Evolutionary conservation across 495 filamentous ascomycete species (phyloP).

Genomic region (Tuber microsphaerosporum): DNA sequence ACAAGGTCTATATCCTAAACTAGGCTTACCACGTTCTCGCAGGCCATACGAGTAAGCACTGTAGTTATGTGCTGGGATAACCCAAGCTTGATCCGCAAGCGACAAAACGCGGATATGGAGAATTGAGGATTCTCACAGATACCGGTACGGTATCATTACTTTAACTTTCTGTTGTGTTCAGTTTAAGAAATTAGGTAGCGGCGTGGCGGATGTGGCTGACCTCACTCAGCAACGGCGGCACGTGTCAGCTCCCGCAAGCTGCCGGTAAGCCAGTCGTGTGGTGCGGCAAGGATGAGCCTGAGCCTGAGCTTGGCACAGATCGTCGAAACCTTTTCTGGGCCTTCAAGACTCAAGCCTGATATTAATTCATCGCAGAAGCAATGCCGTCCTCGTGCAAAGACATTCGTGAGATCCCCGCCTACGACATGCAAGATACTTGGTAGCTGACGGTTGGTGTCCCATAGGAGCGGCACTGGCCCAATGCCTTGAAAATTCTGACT

Average conservation of each 20-base stretch:
- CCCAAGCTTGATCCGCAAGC: background rate
- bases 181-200: background rate
- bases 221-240: background rate
- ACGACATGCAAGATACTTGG: slow-evolving; percentile 10
- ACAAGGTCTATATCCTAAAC: background rate
- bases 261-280: background rate
- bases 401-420: slow-evolving; percentile 60
- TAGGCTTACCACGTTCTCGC: background rate
- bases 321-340: background rate
- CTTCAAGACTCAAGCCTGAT: background rate
- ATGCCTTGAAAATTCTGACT: slow-evolving; percentile 92
- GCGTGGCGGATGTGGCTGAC: background rate
- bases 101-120: background rate
- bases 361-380: slow-evolving; percentile 26
- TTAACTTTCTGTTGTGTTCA: background rate
- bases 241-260: background rate
- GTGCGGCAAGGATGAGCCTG: background rate
- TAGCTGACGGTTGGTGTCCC: slow-evolving; percentile 16
- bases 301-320: background rate
- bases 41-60: background rate
- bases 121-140: background rate
- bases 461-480: slow-evolving; percentile 80
- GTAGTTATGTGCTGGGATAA: background rate
- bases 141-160: background rate
- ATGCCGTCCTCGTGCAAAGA: slow-evolving; percentile 98